Evolutionary conservation across 1,284 basidiomycete species (phyloP).

Genomic region (Austroboletus novae-zelandiae): DNA sequence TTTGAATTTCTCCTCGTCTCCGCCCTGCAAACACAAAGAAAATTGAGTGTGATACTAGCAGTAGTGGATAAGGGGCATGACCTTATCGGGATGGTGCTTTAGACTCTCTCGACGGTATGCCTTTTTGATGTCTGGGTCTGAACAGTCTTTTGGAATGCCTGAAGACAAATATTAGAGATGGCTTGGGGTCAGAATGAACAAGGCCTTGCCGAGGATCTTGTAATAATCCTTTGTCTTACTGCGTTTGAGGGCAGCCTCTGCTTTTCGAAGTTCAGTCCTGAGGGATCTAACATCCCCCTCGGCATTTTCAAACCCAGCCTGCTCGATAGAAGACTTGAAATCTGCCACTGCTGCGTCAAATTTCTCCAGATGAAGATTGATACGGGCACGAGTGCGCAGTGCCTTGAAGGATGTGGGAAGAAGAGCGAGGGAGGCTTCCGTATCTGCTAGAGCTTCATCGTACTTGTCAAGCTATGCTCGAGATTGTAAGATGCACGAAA

Average conservation of each 20-base stretch:
- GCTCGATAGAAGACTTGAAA: constrained; percentile 76
- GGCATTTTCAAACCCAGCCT: constrained; percentile 57
- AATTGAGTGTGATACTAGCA: constrained; percentile 5
- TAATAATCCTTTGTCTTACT: constrained; percentile 87
- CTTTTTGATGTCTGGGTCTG: constrained; percentile 79
- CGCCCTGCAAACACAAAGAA: constrained; percentile 41
- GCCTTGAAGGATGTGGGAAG: constrained; percentile 78
- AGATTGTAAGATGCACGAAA: constrained; percentile 9
- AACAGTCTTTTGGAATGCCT: constrained; percentile 78
- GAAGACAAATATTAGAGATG: constrained; percentile 34
- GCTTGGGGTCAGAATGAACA: neutral
- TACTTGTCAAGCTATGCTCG: constrained; percentile 26
- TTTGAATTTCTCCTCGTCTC: constrained; percentile 87
- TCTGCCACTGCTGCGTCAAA: constrained; percentile 74
- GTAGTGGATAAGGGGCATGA: constrained; percentile 30
- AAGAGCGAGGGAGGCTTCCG: constrained; percentile 64
- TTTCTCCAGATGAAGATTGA: constrained; percentile 71
- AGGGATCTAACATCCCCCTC: constrained; percentile 64
- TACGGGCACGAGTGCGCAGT: constrained; percentile 79
- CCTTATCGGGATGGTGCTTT: constrained; percentile 85
- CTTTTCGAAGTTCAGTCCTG: constrained; percentile 69
- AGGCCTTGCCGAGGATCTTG: constrained; percentile 59
- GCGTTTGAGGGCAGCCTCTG: constrained; percentile 73
- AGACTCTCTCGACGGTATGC: constrained; percentile 73
- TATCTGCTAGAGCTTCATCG: constrained; percentile 70